phyloP scores from a whole-genome alignment of 1,284 basidiomycete genomes.

The Dichomitus squalens region DNA sequence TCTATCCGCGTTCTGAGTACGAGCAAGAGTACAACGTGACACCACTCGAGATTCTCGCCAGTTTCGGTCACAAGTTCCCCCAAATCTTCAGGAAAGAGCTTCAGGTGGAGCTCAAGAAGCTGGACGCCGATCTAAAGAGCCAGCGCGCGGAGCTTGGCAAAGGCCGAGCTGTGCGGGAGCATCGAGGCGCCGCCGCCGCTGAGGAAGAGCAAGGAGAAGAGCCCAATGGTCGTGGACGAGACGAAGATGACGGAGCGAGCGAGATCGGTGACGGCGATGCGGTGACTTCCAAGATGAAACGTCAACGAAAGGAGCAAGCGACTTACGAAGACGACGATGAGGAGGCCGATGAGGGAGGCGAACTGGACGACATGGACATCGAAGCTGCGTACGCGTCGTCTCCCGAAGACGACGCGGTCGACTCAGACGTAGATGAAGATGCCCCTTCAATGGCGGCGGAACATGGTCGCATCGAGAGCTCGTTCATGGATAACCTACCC shows the following conservation, averaged over 20 bases:
- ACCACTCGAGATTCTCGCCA: slow-evolving; percentile 72
- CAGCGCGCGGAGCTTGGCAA: slow-evolving; percentile 86
- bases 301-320: slow-evolving; percentile 50
- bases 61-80: slow-evolving; percentile 81
- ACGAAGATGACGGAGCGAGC: slow-evolving; percentile 45
- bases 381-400: slow-evolving; percentile 69
- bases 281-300: slow-evolving; percentile 46
- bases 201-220: slow-evolving; percentile 63
- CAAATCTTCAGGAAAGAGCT: slow-evolving; percentile 88
- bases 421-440: slow-evolving; percentile 29
- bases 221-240: slow-evolving; percentile 52
- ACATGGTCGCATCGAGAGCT: slow-evolving; percentile 50
- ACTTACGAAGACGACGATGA: slow-evolving; percentile 55
- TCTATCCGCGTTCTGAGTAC: slow-evolving; percentile 91
- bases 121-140: slow-evolving; percentile 79
- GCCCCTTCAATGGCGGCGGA: slow-evolving; percentile 27
- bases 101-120: slow-evolving; percentile 82
- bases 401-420: slow-evolving; percentile 41
- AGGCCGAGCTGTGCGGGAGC: slow-evolving; percentile 60
- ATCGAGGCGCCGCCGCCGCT: slow-evolving; percentile 41
- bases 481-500: slow-evolving; percentile 55
- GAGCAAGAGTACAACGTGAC: slow-evolving; percentile 83
- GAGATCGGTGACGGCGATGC: slow-evolving; percentile 38
- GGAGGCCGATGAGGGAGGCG: slow-evolving; percentile 56
- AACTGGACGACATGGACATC: slow-evolving; percentile 63